Evolutionary conservation across 2,329 filamentous ascomycete genomes (phyloP).

Genomic region (Trichoderma breve): DNA sequence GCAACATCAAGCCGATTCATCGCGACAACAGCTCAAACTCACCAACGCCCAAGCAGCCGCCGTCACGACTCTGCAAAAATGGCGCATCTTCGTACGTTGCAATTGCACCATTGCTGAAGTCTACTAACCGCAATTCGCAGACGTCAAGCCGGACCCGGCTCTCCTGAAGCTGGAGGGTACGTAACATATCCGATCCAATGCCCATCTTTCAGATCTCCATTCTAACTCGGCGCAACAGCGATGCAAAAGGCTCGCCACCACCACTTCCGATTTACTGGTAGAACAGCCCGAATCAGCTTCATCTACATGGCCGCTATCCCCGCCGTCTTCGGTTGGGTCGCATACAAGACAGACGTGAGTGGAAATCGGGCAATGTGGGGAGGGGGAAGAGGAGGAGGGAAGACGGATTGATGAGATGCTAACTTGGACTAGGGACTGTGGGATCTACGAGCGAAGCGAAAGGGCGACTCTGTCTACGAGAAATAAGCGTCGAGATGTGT

Average conservation of each 20-base stretch:
- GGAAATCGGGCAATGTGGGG: background rate
- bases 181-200: constrained; percentile 28
- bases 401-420: constrained; percentile 21
- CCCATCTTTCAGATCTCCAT: background rate
- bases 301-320: constrained; percentile 75
- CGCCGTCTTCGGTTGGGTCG: constrained; percentile 64
- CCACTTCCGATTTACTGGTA: constrained; percentile 91
- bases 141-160: constrained; percentile 44
- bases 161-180: constrained; percentile 42
- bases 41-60: constrained; percentile 22
- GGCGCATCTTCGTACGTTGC: constrained; percentile 40
- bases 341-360: constrained; percentile 84
- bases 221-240: constrained; percentile 51
- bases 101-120: background rate
- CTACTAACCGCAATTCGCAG: constrained; percentile 33
- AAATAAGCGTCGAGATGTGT: constrained; percentile 51
- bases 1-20: constrained; percentile 29
- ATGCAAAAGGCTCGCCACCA: constrained; percentile 83
- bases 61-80: constrained; percentile 33
- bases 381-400: background rate
- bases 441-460: constrained; percentile 81
- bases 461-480: constrained; percentile 79
- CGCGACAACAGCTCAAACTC: constrained; percentile 22
- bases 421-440: constrained; percentile 69
- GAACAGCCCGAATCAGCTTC: constrained; percentile 77